A percentile compares a stretch with the other conserved stretches of the same genome.
These are phyloP conservation scores for Cercospora janseana DNA, from an alignment of 2,329 filamentous ascomycete species.

Conservation along the genomic window DNA sequence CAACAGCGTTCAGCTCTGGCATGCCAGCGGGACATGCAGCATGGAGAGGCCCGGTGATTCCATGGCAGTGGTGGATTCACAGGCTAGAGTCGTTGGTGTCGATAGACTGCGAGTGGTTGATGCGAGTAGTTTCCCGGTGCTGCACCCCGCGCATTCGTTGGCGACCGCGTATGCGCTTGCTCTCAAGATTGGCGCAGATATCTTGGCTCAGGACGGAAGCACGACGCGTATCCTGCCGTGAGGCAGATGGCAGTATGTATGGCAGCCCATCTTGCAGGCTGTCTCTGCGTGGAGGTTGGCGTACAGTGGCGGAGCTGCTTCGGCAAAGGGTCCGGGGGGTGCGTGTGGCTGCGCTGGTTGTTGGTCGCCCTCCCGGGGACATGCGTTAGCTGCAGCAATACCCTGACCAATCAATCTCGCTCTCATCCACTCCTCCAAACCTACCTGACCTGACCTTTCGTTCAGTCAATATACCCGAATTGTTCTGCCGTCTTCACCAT, in stretches of 20 bases:
- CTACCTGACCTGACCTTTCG: not conserved
- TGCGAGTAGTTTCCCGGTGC: conserved; percentile 14
- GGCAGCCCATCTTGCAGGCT: no score
- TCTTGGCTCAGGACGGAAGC: no score
- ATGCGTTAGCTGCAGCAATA: no score
- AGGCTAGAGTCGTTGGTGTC: conserved; percentile 27
- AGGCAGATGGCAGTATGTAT: no score
- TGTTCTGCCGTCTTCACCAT: not conserved
- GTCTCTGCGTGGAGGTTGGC: no score
- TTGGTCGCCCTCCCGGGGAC: not conserved
- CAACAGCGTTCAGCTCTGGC: conserved; percentile 17
- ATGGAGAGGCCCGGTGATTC: conserved; percentile 26
- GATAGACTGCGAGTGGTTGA: conserved; percentile 29
- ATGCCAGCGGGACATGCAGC: conserved; percentile 23
- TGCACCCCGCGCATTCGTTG: not conserved
- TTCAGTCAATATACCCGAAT: not conserved
- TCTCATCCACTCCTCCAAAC: no score
- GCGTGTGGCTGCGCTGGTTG: no score
- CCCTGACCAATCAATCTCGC: no score
- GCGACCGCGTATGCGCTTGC: not conserved
- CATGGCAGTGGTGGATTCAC: conserved; percentile 28
- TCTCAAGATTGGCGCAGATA: not conserved
- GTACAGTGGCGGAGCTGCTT: no score
- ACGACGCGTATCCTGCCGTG: no score
- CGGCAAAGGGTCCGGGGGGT: no score